phyloP scores from a whole-genome alignment of 176 grass and related monocot species.

The Panicum miliaceum region DNA sequence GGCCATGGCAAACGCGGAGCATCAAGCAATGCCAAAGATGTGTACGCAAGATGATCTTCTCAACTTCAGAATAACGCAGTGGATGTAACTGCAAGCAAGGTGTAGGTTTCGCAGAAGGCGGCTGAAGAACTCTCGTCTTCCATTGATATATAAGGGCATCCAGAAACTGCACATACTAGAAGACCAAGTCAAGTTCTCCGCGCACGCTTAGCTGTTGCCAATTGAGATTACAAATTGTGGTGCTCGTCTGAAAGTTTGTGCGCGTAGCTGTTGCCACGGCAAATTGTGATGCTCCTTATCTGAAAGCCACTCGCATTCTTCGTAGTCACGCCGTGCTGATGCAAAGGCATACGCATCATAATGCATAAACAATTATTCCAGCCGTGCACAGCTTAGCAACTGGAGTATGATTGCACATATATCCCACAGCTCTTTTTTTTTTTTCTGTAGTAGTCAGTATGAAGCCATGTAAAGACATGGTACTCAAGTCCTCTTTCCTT shows the following conservation, averaged over 20 bases:
- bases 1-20: constrained; percentile 20
- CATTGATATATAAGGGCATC: constrained; percentile 17
- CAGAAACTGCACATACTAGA: neutral
- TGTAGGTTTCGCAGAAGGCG: constrained; percentile 1
- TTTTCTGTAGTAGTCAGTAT: constrained; percentile 47
- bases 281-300: constrained; percentile 46
- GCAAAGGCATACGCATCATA: constrained; percentile 49
- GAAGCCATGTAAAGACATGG: constrained; percentile 47
- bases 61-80: constrained; percentile 26
- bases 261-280: constrained; percentile 39
- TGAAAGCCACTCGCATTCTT: constrained; percentile 44
- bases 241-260: constrained; percentile 10
- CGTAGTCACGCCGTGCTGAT: constrained; percentile 43
- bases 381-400: constrained; percentile 51
- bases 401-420: constrained; percentile 41
- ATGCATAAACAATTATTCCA: constrained; percentile 56
- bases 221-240: neutral
- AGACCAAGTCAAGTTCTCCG: neutral
- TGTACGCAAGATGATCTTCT: neutral
- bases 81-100: constrained; percentile 37
- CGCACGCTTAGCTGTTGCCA: constrained; percentile 28
- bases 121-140: neutral
- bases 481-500: constrained; percentile 37
- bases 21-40: constrained; percentile 18
- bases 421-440: constrained; percentile 26